Base-by-base conservation (phyloP, 2,329 filamentous ascomycete species). In the Talaromyces islandicus region DNA sequence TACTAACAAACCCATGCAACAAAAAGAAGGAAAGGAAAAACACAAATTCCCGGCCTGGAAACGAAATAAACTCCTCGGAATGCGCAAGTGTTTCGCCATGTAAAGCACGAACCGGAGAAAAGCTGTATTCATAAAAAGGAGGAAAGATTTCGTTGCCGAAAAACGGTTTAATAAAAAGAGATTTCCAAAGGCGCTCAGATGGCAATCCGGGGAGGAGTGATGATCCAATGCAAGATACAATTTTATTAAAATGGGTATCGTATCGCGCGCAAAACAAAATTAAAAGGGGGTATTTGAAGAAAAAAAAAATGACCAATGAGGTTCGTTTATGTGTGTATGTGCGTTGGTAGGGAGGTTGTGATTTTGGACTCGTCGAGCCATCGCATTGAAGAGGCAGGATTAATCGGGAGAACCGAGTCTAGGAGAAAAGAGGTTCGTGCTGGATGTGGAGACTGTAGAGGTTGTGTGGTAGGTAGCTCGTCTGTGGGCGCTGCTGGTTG, bases 401-500 rank as follows among this genome's bases (percentile, higher is more conserved):
- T 73, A 25, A 74, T 71, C 7, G 71, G 71, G 19, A 75, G 65
- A 5, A 66, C 64, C 7, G 72, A 74, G 43, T 67, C 64, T 9
- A 71, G 58, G 17, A 73, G 68, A 32, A 68, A 69, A 14, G 66
- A 63, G 21, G 66, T 63, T 41, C 64, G 63, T 25, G 50, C 56
- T 51, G 62, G 52, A 17, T 52, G 51, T 21, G 60, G 53, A 24
- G 60, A 30, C 38, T 46, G 11, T 24, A 24, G 21, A 38, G 53
- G 48, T 6, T 57, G 29, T 48, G 19, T 54, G 2, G 59, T 9
- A 25, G 56, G 43, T n/a, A 64, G 65, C 30, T 64, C 62, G 46
- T 61, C 63, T 54, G 66, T 67, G 50, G 69, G 54, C 17, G 64
- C 64, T 12, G 64, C 64, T 56, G 57, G 29, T 30, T 48, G 52